Evolutionary conservation across 352 stramenopile species (phyloP).

Genomic region (Pythium brachiatum): DNA sequence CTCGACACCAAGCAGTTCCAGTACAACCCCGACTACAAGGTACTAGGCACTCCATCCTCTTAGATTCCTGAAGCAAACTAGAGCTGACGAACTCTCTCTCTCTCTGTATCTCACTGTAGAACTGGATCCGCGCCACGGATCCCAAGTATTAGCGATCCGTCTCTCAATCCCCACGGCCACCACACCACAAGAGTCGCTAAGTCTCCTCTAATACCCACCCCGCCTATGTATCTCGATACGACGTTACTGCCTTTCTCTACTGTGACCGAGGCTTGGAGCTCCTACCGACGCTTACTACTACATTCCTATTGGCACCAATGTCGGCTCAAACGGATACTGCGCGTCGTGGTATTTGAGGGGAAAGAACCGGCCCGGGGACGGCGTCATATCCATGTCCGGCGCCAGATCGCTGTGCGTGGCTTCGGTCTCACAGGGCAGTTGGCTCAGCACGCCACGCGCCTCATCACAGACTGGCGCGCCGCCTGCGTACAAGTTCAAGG

Average conservation of each 20-base stretch:
- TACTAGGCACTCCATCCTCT: conserved; percentile 20
- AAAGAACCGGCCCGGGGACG: background rate
- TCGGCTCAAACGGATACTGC: background rate
- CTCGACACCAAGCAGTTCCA: conserved; percentile 72
- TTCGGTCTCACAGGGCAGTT: background rate
- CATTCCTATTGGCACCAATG: background rate
- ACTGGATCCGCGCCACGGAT: conserved; percentile 73
- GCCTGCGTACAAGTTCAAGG: background rate
- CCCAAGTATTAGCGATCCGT: conserved; percentile 62
- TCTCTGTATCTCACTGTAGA: conserved; percentile 32
- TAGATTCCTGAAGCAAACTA: background rate
- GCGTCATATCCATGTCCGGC: too few relatives aligned
- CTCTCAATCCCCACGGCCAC: background rate
- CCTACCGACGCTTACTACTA: too few relatives aligned
- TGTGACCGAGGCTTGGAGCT: too few relatives aligned
- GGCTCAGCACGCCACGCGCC: background rate
- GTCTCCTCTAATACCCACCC: background rate
- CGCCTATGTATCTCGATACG: background rate
- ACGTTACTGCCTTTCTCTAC: background rate
- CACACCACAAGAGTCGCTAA: background rate
- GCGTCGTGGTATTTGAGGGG: background rate
- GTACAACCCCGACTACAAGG: conserved; percentile 86
- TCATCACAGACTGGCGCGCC: background rate
- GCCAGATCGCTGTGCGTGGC: conserved; percentile 1
- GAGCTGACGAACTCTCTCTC: too few relatives aligned